phyloP scores from a whole-genome alignment of 2,329 filamentous ascomycete genomes.

The Claviceps pazoutovae region DNA sequence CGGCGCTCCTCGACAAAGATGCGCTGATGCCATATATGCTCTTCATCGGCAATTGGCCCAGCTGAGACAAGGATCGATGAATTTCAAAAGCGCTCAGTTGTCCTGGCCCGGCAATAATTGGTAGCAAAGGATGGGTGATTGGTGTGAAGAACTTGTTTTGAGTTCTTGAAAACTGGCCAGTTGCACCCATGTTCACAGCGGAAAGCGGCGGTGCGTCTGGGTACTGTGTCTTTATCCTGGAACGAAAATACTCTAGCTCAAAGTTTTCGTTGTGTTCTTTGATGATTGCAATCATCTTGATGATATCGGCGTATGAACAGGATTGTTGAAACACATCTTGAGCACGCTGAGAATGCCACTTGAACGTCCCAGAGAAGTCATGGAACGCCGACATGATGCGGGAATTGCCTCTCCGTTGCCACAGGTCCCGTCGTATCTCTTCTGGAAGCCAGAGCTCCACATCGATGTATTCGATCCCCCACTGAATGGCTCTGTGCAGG shows the following conservation, averaged over 20 bases:
- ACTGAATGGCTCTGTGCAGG: conserved; percentile 71
- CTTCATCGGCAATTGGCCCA: conserved; percentile 68
- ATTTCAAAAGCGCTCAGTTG: conserved; percentile 79
- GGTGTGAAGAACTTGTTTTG: conserved; percentile 79
- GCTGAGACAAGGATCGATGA: conserved; percentile 61
- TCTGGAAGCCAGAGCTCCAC: conserved; percentile 81
- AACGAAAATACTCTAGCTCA: conserved; percentile 79
- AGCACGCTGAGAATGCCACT: conserved; percentile 64
- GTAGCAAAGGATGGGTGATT: conserved; percentile 72
- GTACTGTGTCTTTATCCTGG: conserved; percentile 55
- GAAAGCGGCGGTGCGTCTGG: conserved; percentile 61
- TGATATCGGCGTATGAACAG: conserved; percentile 64
- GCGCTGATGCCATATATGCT: conserved; percentile 70
- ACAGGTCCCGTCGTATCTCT: conserved; percentile 52
- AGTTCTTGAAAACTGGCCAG: conserved; percentile 72
- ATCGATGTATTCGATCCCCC: conserved; percentile 82
- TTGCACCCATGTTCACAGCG: conserved; percentile 75
- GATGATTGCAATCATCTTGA: conserved; percentile 83
- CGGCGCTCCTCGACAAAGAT: conserved; percentile 45
- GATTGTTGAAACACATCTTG: conserved; percentile 59
- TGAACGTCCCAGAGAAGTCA: conserved; percentile 73
- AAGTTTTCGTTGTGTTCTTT: conserved; percentile 77
- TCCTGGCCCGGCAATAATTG: conserved; percentile 72
- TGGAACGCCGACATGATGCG: conserved; percentile 88
- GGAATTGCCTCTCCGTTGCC: conserved; percentile 59